phyloP scores from a whole-genome alignment of 768 basidiomycete species.

The Pleurotus djamor region DNA sequence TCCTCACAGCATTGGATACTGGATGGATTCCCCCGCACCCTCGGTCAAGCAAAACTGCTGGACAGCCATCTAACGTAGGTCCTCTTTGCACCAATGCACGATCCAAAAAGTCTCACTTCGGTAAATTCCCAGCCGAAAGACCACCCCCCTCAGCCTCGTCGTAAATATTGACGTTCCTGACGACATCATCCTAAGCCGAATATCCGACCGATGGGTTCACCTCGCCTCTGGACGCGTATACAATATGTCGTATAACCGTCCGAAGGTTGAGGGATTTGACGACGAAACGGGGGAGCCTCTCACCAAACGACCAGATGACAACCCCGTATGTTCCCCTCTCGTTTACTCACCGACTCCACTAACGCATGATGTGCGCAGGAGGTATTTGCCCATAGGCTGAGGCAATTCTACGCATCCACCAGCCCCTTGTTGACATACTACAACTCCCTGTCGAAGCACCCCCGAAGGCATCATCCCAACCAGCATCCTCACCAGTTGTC shows the following conservation, averaged over 20 bases:
- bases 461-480: slow-evolving; percentile 24
- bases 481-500: slow-evolving; percentile 53
- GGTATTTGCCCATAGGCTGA: slow-evolving; percentile 72
- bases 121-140: slow-evolving; percentile 44
- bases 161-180: slow-evolving; percentile 91
- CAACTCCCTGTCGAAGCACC: slow-evolving; percentile 22
- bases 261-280: slow-evolving; percentile 76
- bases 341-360: neutral
- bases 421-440: slow-evolving; percentile 82
- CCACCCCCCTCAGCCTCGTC: slow-evolving; percentile 71
- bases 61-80: slow-evolving; percentile 72
- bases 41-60: slow-evolving; percentile 79
- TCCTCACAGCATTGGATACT: slow-evolving; percentile 78
- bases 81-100: neutral
- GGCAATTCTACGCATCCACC: slow-evolving; percentile 77
- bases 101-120: neutral
- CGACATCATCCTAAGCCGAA: slow-evolving; percentile 78
- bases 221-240: slow-evolving; percentile 87
- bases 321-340: slow-evolving; percentile 55
- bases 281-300: slow-evolving; percentile 86
- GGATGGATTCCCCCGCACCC: slow-evolving; percentile 90
- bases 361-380: slow-evolving; percentile 43
- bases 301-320: slow-evolving; percentile 88
- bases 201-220: slow-evolving; percentile 90
- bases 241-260: slow-evolving; percentile 86